These are phyloP conservation scores for Pestalotiopsis sp. DNA, from an alignment of 2,329 filamentous ascomycete genomes.

Conservation along the genomic window DNA sequence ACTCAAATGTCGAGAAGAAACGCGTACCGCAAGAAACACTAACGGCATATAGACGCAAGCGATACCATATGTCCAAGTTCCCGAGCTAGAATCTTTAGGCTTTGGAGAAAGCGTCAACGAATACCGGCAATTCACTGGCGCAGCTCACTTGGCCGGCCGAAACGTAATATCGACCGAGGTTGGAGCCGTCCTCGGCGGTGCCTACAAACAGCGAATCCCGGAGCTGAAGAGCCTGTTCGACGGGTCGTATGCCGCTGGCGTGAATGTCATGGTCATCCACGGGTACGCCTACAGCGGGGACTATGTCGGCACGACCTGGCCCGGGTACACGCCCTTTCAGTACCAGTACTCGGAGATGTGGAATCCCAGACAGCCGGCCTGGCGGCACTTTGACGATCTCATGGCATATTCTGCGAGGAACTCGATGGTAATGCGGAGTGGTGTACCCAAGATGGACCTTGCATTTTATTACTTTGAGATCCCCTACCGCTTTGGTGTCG, in stretches of 20 bases:
- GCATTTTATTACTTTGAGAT: constrained; percentile 21
- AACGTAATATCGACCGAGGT: constrained; percentile 27
- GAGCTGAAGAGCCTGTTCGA: constrained; percentile 17
- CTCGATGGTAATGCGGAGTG: constrained; percentile 19
- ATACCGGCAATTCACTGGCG: constrained; percentile 26
- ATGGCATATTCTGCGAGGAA: constrained; percentile 22
- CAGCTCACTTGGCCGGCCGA: constrained; percentile 22
- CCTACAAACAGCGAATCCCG: constrained; percentile 22
- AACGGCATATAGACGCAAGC: constrained; percentile 12
- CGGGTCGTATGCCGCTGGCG: constrained; percentile 23
- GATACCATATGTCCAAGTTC: constrained; percentile 20
- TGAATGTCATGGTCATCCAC: constrained; percentile 25
- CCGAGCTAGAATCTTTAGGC: constrained; percentile 27
- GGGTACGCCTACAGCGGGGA: constrained; percentile 22
- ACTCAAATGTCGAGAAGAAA: neutral
- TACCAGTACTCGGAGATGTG: constrained; percentile 25
- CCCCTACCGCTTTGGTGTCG: constrained; percentile 13
- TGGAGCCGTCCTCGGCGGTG: constrained; percentile 17
- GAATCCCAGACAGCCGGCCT: constrained; percentile 21
- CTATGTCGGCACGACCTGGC: constrained; percentile 24
- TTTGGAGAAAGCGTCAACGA: constrained; percentile 24
- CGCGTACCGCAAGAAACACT: neutral
- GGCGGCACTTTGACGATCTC: constrained; percentile 21
- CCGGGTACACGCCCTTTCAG: constrained; percentile 24
- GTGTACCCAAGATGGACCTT: constrained; percentile 23